A percentile compares a stretch with the other conserved stretches of the same genome.
These are phyloP conservation scores for Clarireedia hainanense DNA, from an alignment of 2,329 filamentous ascomycete genomes.

Conservation along the genomic window DNA sequence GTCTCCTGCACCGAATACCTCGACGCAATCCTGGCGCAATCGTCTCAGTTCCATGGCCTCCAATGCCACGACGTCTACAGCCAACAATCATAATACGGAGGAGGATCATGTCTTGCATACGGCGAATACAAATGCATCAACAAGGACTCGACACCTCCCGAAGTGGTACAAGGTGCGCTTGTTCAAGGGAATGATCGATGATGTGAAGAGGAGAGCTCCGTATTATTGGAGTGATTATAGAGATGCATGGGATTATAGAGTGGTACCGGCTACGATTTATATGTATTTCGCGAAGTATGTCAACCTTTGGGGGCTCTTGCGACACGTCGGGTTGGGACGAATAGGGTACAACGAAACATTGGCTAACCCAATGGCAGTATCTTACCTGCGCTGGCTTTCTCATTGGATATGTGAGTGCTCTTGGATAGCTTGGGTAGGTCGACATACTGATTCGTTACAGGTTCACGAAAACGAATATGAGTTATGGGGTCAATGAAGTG, in stretches of 20 bases:
- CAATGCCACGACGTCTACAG: neutral
- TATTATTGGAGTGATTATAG: conserved; percentile 77
- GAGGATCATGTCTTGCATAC: conserved; percentile 8
- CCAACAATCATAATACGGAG: neutral
- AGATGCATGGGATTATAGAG: conserved; percentile 86
- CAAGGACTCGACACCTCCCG: conserved; percentile 15
- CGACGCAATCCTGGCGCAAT: conserved; percentile 3
- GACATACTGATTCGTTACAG: conserved; percentile 12
- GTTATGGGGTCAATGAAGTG: conserved; percentile 87
- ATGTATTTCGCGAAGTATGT: conserved; percentile 90
- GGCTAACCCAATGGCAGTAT: conserved; percentile 47
- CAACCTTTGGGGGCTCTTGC: neutral
- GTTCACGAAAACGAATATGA: conserved; percentile 75
- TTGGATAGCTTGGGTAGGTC: neutral
- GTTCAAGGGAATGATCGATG: conserved; percentile 74
- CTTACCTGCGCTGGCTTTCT: conserved; percentile 79
- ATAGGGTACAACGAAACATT: neutral
- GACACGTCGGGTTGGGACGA: neutral
- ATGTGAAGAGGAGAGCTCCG: conserved; percentile 65
- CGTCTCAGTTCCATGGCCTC: neutral
- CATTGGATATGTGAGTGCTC: conserved; percentile 63
- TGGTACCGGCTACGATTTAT: conserved; percentile 79
- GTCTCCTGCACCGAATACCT: neutral
- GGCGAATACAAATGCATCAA: conserved; percentile 13
- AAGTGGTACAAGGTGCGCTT: conserved; percentile 68